Evolutionary conservation across 225 moss, liverwort and hornwort species (phyloP).

Genomic region (Lunularia cruciata): DNA sequence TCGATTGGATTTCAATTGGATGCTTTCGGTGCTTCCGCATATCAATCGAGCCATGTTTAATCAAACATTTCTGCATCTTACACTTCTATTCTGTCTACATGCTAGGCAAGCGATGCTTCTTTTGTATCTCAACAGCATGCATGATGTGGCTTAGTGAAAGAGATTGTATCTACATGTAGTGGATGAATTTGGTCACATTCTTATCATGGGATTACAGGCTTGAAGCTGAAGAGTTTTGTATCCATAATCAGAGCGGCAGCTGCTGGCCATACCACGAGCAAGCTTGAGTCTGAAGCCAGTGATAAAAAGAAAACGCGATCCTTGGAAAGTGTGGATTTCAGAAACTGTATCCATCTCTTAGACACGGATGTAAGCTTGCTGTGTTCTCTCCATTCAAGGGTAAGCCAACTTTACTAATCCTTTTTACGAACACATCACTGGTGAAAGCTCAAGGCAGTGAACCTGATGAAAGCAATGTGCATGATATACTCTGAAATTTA

Average conservation of each 20-base stretch:
- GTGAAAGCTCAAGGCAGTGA: too few relatives aligned
- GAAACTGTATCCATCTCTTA: slow-evolving; percentile 68
- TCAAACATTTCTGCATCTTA: too few relatives aligned
- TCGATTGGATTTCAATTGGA: too few relatives aligned
- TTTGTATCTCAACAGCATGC: too few relatives aligned
- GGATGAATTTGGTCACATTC: slow-evolving; percentile 6
- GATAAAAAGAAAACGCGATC: slow-evolving; percentile 70
- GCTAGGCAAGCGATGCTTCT: too few relatives aligned
- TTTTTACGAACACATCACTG: background rate
- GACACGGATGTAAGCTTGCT: slow-evolving; percentile 88
- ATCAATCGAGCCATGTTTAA: too few relatives aligned
- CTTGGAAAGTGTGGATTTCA: slow-evolving; percentile 76
- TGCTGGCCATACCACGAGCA: slow-evolving; percentile 35
- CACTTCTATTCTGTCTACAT: too few relatives aligned
- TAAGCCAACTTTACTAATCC: slow-evolving; percentile 24
- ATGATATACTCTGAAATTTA: too few relatives aligned
- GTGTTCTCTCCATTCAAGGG: slow-evolving; percentile 80
- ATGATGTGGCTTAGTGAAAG: too few relatives aligned
- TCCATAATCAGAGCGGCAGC: slow-evolving; percentile 92
- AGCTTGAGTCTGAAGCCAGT: slow-evolving; percentile 41
- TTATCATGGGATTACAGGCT: slow-evolving; percentile 48
- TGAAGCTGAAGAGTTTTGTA: slow-evolving; percentile 74
- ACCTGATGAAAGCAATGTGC: too few relatives aligned
- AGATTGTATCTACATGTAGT: too few relatives aligned
- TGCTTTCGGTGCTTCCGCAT: too few relatives aligned